Evolutionary conservation across 331 rosid species (phyloP).

Genomic region (Ulmus americana): DNA sequence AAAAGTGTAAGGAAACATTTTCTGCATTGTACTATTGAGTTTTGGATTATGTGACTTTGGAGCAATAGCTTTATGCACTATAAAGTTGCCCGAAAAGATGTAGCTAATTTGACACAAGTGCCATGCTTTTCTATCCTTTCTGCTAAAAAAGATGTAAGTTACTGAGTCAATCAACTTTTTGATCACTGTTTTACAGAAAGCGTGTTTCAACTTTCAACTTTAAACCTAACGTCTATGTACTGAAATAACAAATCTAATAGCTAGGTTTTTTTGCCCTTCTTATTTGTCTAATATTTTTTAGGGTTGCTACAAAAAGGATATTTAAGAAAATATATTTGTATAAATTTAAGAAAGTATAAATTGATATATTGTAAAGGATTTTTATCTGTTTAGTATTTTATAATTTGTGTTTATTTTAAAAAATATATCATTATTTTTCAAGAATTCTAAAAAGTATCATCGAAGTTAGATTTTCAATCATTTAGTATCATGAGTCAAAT

Average conservation of each 20-base stretch:
- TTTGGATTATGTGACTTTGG: too few relatives aligned
- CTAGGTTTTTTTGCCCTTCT: slow-evolving; percentile 13
- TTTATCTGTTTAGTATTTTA: too few relatives aligned
- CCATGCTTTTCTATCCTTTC: slow-evolving; percentile 27
- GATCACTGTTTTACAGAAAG: slow-evolving; percentile 10
- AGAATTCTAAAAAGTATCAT: too few relatives aligned
- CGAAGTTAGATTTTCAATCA: too few relatives aligned
- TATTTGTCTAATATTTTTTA: slow-evolving; percentile 16
- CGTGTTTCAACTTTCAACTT: slow-evolving; percentile 26
- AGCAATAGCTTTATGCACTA: slow-evolving; percentile 11
- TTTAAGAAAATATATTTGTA: not conserved
- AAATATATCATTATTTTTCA: too few relatives aligned
- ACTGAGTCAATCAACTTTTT: slow-evolving; percentile 26
- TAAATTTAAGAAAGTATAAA: too few relatives aligned
- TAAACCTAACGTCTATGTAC: not conserved
- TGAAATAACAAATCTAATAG: not conserved
- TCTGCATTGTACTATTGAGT: too few relatives aligned
- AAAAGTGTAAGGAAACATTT: too few relatives aligned
- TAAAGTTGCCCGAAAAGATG: slow-evolving; percentile 19
- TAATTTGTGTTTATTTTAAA: too few relatives aligned
- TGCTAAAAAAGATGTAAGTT: not conserved
- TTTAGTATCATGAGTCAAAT: too few relatives aligned
- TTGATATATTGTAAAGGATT: too few relatives aligned
- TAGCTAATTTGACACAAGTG: slow-evolving; percentile 28
- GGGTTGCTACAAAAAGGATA: not conserved